Base-by-base conservation (phyloP, 495 filamentous ascomycete species). In the Penicillium maclennaniae region DNA sequence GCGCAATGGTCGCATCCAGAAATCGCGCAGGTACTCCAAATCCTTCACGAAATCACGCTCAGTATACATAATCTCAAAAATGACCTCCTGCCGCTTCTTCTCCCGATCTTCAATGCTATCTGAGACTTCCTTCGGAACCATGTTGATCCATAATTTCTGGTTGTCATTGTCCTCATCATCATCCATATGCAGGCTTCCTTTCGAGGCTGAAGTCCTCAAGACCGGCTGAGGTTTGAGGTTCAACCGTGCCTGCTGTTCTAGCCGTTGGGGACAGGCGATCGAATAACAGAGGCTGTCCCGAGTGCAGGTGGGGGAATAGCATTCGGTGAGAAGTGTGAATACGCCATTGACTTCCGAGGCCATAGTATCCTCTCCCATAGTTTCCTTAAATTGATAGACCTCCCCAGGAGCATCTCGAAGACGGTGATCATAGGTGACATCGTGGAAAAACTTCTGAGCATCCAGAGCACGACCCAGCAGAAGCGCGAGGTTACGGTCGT, bases 41-140 rank as follows among this genome's bases (percentile, higher is more conserved):
- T 99, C 95, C 75, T 99, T 99, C 67, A 99, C 95, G 59, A 99
- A 99, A 70, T 99, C 95, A 37, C 95, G 84, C 69, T 99, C 95
- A 0, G 95, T 99, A 69, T 99, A 99, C 84, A 95, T 96, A 56
- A 96, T 85, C 66, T 99, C 95, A 21, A 92, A 96, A 55, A 99
- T 97, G 52, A 97, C 86, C 65, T 99, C 95, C 64, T 99, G 95
- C 9, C 95, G 83, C 72, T 97, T 97, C 83, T 95, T 95, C 66
- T 99, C 93, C 53, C 80, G 82, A 53, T 99, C 95, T 39, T 83
- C 80, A 27, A 96, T 83, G 63, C 83, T 85, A 60, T 97, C 91
- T 0, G 91, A 90, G 55, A 99, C 74, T 68, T 97, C 95, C 69
- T 97, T 92, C 0, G 92, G 85, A 17, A 99, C 95, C 47, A 90